A percentile compares a stretch with the other conserved stretches of the same genome.
Conservation (phyloP, 1,284 basidiomycete genomes). For the Termitomyces sp. region DNA sequence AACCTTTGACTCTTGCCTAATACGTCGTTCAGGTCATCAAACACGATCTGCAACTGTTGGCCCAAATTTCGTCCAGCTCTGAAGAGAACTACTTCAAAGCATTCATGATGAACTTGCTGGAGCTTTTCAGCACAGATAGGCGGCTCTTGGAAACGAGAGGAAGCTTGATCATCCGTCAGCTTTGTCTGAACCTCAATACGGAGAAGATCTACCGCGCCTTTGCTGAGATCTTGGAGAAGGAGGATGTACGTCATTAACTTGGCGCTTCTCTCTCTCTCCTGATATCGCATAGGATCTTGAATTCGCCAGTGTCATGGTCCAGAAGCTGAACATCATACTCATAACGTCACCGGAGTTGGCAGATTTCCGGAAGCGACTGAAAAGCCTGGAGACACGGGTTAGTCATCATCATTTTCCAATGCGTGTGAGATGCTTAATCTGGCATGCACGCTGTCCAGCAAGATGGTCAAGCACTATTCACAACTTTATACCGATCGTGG, state of each 20-base stretch:
- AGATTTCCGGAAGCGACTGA: conserved; percentile 90
- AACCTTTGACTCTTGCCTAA: not conserved
- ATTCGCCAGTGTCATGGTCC: conserved; percentile 95
- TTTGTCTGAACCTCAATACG: conserved; percentile 92
- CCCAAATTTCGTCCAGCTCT: conserved; percentile 92
- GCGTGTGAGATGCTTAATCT: not conserved
- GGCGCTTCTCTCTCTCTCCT: not conserved
- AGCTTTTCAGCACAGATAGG: conserved; percentile 93
- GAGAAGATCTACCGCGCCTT: conserved; percentile 95
- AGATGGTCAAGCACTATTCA: conserved; percentile 93
- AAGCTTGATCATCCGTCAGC: conserved; percentile 92
- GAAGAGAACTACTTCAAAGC: conserved; percentile 94
- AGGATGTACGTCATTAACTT: conserved; percentile 62
- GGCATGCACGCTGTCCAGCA: conserved; percentile 39
- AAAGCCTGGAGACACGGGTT: conserved; percentile 91
- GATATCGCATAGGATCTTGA: conserved; percentile 72
- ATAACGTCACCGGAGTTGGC: conserved; percentile 94
- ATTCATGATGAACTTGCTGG: conserved; percentile 94
- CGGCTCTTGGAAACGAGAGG: conserved; percentile 88
- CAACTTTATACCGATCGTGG: conserved; percentile 93
- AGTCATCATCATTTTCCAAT: conserved; percentile 20
- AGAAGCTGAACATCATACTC: conserved; percentile 95
- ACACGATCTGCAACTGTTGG: conserved; percentile 90
- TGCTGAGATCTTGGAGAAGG: conserved; percentile 96
- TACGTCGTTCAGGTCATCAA: conserved; percentile 72